Evolutionary conservation across 2,329 filamentous ascomycete genomes (phyloP), one percentile per base, ranked within the genome.

Genomic region (Exophiala phaeomuriformis): DNA sequence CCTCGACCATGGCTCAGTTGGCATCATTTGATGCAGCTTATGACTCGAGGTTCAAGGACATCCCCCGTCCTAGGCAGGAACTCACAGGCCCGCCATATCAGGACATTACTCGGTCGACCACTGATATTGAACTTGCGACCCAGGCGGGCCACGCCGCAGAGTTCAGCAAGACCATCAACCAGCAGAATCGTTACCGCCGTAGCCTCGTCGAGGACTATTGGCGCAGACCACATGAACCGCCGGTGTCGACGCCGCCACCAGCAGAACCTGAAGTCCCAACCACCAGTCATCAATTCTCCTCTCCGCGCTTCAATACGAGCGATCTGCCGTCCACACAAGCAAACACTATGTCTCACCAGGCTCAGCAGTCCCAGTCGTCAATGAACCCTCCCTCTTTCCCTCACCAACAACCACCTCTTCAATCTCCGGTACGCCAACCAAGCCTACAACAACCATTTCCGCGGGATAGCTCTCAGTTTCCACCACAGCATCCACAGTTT

Each of bases 121-220:
- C 84, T 31, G 78, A 88, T 30, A 77, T 81, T 44, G 91, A 97
- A 64, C 82, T 97, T 50, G 77, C 93, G 60, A 85, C 86, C 43
- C 90, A 96, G 69, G 88, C 90, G 30, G 83, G 88, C 47, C 88
- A 95, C 59, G 86, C 91, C 12, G 88, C 89, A 53, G 91, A 97
- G 63, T 95, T 86, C 73, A 97, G 91, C 73, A 89, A 93, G 64
- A 80, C 81, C 44, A 77, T 97, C 48, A 89, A 86, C 64, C 81
- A 86, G 63, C 86, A 90, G 68, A 85, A 91, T 54, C 82, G 83
- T 37, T 84, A 86, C 70, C 86, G 93, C 54, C 81, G 78, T 55
- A 84, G 90, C 54, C 94, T 89, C 62, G 76, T 95, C 60, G 84
- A 91, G 51, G 83, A 82, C 51, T 80, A 90, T 60, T 97, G 90